phyloP scores from a whole-genome alignment of 441 rosid genomes.

The Rhodomyrtus psidioides region DNA sequence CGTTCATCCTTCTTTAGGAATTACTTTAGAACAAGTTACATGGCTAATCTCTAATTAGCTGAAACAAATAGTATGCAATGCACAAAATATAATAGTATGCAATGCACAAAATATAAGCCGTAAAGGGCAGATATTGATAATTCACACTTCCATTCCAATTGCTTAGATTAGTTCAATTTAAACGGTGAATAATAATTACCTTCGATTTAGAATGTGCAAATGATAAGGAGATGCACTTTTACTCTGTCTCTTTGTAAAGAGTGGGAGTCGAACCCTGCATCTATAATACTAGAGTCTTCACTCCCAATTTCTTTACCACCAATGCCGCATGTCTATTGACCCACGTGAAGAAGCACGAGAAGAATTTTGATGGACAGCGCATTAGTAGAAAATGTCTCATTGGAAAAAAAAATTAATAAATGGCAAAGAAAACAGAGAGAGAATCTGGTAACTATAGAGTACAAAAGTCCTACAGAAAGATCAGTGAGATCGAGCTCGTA shows the following conservation, averaged over 20 bases:
- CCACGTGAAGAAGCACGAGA: not conserved
- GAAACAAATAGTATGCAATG: too few species aligned
- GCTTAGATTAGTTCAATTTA: not conserved
- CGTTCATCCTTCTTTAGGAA: not conserved
- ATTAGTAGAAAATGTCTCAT: not conserved
- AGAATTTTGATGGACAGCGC: not conserved
- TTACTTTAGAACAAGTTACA: accelerated
- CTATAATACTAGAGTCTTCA: too few species aligned
- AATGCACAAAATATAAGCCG: accelerated
- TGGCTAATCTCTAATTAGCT: not conserved
- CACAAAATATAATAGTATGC: not conserved
- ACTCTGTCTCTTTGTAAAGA: too few species aligned
- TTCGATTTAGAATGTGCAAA: not conserved
- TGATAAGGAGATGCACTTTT: too few species aligned
- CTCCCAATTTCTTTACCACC: too few species aligned
- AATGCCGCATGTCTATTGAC: too few species aligned
- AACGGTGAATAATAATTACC: not conserved
- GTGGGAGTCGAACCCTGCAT: too few species aligned
- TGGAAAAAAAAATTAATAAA: too few species aligned
- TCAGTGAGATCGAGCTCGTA: not conserved
- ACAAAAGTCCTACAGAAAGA: not conserved
- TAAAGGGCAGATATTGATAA: not conserved
- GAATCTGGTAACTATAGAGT: not conserved
- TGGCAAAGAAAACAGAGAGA: not conserved
- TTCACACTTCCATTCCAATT: not conserved